A percentile compares a stretch with the other conserved stretches of the same genome.
Conservation (phyloP, 306 rosid species). For the Leucaena leucocephala region DNA sequence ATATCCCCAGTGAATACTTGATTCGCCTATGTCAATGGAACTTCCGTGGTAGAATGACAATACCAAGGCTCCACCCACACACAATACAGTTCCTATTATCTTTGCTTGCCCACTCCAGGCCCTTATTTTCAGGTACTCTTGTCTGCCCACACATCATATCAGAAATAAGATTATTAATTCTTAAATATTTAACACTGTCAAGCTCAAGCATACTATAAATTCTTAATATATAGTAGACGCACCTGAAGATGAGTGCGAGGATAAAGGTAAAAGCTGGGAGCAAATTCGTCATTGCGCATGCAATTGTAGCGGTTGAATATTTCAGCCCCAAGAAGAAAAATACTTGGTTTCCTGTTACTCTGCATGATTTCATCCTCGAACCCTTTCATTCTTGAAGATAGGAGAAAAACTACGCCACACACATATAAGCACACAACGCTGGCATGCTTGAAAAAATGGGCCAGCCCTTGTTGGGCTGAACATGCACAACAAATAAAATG, state of each 20-base stretch:
- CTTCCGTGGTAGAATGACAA: conserved; percentile 82
- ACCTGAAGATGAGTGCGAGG: conserved; percentile 78
- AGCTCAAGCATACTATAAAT: neutral
- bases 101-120: conserved; percentile 56
- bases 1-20: conserved; percentile 68
- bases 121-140: conserved; percentile 61
- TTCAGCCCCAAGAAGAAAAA: conserved; percentile 69
- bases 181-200: too few species aligned
- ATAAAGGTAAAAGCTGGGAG: conserved; percentile 83
- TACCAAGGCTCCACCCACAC: conserved; percentile 78
- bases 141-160: conserved; percentile 39
- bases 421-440: neutral
- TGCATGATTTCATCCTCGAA: conserved; percentile 39
- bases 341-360: conserved; percentile 71
- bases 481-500: neutral
- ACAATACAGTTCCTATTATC: conserved; percentile 60
- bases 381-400: neutral
- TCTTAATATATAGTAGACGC: neutral
- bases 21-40: conserved; percentile 44
- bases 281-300: conserved; percentile 63
- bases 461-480: neutral
- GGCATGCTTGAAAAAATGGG: neutral
- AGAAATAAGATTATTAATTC: neutral
- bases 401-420: neutral
- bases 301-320: conserved; percentile 58